A percentile compares a stretch with the other conserved stretches of the same genome.
Conservation (phyloP, 371 early-diverging fungal species). For the Smittium culicis region DNA sequence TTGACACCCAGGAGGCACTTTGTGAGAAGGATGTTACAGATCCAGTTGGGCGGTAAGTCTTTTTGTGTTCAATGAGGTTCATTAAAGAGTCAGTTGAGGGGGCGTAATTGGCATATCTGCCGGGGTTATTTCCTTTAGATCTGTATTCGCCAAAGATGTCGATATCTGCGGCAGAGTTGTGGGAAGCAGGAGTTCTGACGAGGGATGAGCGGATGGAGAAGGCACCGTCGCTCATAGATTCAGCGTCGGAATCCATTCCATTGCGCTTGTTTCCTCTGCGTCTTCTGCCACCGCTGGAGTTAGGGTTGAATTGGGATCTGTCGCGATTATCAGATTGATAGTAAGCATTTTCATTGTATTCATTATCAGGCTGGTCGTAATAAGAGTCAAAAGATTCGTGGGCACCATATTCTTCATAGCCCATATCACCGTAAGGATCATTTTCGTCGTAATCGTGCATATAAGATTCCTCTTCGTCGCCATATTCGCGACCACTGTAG, state of each 20-base stretch:
- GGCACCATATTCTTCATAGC: constrained; percentile 28
- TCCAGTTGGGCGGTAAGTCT: constrained; percentile 38
- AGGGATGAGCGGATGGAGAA: constrained; percentile 39
- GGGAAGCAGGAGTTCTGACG: constrained; percentile 34
- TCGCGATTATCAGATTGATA: constrained; percentile 8
- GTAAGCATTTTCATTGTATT: constrained; percentile 30
- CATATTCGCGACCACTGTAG: constrained; percentile 4
- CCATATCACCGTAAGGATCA: constrained; percentile 31
- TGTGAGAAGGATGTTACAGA: constrained; percentile 36
- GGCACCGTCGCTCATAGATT: constrained; percentile 39
- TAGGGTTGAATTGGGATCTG: background rate
- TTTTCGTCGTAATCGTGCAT: constrained; percentile 16
- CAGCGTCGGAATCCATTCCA: constrained; percentile 37
- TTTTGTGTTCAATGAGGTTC: constrained; percentile 54
- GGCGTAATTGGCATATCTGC: constrained; percentile 55
- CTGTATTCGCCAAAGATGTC: constrained; percentile 48
- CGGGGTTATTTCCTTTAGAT: constrained; percentile 36
- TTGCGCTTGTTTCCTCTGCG: constrained; percentile 26
- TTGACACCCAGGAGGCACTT: constrained; percentile 36
- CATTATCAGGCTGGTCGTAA: constrained; percentile 25
- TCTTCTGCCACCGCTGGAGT: constrained; percentile 12
- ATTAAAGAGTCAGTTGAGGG: constrained; percentile 61
- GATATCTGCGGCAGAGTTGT: constrained; percentile 34
- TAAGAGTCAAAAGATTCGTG: constrained; percentile 36
- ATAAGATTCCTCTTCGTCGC: constrained; percentile 6